These are phyloP conservation scores for Phytophthora hibernalis DNA, from an alignment of 352 stramenopile genomes.

Conservation along the genomic window DNA sequence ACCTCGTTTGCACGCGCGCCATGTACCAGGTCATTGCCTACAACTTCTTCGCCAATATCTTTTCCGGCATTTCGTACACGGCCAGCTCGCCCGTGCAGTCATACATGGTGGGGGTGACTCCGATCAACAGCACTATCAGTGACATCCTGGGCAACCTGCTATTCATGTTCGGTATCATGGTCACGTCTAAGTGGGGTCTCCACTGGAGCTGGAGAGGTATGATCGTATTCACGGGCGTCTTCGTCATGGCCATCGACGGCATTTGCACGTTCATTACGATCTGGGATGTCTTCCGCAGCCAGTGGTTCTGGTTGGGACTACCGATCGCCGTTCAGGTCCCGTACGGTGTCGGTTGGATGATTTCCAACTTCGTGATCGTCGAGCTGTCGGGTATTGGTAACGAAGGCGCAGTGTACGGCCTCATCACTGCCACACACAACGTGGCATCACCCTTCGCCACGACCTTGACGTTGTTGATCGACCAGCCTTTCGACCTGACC, in stretches of 20 bases:
- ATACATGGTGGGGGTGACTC: slow-evolving; percentile 46
- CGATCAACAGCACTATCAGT: slow-evolving; percentile 42
- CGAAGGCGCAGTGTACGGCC: slow-evolving; percentile 51
- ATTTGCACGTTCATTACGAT: slow-evolving; percentile 40
- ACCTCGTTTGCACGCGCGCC: slow-evolving; percentile 32
- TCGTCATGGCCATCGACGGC: slow-evolving; percentile 36
- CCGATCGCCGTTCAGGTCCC: slow-evolving; percentile 46
- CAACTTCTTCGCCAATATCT: slow-evolving; percentile 48
- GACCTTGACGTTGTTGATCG: slow-evolving; percentile 40
- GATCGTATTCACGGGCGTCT: slow-evolving; percentile 42
- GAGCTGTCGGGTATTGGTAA: slow-evolving; percentile 50
- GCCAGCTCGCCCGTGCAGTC: slow-evolving; percentile 37
- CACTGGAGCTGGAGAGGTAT: slow-evolving; percentile 45
- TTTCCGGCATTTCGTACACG: slow-evolving; percentile 47
- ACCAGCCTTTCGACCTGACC: slow-evolving; percentile 42
- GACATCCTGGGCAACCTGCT: slow-evolving; percentile 43
- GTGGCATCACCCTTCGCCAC: slow-evolving; percentile 39
- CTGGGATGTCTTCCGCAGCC: slow-evolving; percentile 43
- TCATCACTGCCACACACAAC: slow-evolving; percentile 49
- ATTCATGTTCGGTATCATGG: slow-evolving; percentile 42
- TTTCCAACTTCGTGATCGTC: slow-evolving; percentile 51
- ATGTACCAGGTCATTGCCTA: slow-evolving; percentile 41
- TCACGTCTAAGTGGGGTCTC: slow-evolving; percentile 40
- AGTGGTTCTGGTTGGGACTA: slow-evolving; percentile 47
- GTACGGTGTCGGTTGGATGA: slow-evolving; percentile 46